Percentiles rank a stretch among this genome's conserved stretches.
Evolutionary conservation across 805 yeast genomes (phyloP).

Genomic region (Kurtzmaniella cleridarum): DNA sequence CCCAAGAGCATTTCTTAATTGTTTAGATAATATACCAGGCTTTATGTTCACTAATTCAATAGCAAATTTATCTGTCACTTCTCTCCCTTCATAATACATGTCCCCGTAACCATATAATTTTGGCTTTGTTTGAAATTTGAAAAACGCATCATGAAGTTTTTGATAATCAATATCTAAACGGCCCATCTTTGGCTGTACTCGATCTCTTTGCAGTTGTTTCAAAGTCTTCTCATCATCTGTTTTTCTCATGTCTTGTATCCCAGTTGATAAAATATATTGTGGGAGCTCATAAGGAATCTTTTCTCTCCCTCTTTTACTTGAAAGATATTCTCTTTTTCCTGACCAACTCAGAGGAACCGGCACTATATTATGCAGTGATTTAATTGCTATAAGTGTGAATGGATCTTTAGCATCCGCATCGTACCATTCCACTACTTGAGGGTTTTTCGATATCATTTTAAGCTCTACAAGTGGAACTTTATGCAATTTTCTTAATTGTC

Average conservation of each 20-base stretch:
- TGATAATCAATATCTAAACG: conserved; percentile 80
- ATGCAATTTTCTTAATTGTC: conserved; percentile 45
- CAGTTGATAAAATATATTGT: conserved; percentile 70
- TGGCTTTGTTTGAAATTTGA: conserved; percentile 75
- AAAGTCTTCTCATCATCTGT: conserved; percentile 54
- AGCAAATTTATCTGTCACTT: conserved; percentile 37
- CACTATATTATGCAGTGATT: conserved; percentile 58
- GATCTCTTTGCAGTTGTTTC: conserved; percentile 71
- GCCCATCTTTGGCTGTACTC: conserved; percentile 88
- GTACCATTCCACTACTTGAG: conserved; percentile 79
- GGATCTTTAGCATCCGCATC: conserved; percentile 88
- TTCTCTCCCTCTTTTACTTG: conserved; percentile 60
- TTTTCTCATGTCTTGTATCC: conserved; percentile 81
- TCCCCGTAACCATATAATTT: conserved; percentile 66
- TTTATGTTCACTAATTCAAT: conserved; percentile 32
- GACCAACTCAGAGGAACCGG: conserved; percentile 88
- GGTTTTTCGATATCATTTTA: conserved; percentile 54
- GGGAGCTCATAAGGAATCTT: conserved; percentile 76
- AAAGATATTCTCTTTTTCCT: conserved; percentile 65
- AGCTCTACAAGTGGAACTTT: conserved; percentile 64
- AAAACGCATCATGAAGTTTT: conserved; percentile 79
- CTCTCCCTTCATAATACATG: conserved; percentile 73
- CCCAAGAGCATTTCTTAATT: conserved; percentile 65
- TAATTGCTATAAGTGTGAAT: conserved; percentile 53
- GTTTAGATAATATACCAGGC: conserved; percentile 67